Evolutionary conservation across 495 filamentous ascomycete genomes (phyloP), one percentile per base, ranked within the genome.

Genomic region (Aspergillus conjunctus): DNA sequence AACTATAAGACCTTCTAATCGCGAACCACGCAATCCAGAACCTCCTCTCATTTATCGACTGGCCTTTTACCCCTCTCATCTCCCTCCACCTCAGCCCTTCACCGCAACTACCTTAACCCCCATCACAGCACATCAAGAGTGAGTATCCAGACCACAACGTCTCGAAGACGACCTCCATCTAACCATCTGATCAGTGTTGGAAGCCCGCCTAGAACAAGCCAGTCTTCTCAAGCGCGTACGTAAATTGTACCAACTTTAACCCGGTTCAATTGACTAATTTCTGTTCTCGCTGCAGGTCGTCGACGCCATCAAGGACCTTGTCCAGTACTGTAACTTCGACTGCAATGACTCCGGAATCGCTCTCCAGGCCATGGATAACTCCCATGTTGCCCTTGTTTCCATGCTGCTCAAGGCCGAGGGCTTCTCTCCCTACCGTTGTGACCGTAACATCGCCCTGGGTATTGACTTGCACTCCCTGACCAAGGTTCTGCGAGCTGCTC

Each of bases 251-350:
- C 2, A 51, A 20, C 7, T 22, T 18, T 15, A 26, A 8, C 26
- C 52, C 43, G 7, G 17, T 37, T 48, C 11, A 20, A 50, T 46
- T 12, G 2, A 12, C 33, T 22, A 45, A 43, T 22, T 6, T 58
- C 41, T 61, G 64, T 21, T 64, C 48, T 4, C 41, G 18, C 4
- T 62, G 48, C 67, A 97, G 93, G 91, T 97, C 64, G 93, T 98
- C 75, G 95, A 98, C 75, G 91, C 94, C 60, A 96, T 99, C 87
- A 98, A 97, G 78, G 95, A 99, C 69, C 87, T 99, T 30, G 94
- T 99, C 52, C 94, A 98, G 79, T 93, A 98, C 80, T 98, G 95
- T 86, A 99, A 99, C 80, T 99, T 99, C 79, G 94, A 99, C 81
- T 99, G 95, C 89, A 99, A 98, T 88, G 94, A 99, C 84, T 91